Conservation (phyloP, 1,284 basidiomycete genomes). For the Fomitopsis schrenkii region DNA sequence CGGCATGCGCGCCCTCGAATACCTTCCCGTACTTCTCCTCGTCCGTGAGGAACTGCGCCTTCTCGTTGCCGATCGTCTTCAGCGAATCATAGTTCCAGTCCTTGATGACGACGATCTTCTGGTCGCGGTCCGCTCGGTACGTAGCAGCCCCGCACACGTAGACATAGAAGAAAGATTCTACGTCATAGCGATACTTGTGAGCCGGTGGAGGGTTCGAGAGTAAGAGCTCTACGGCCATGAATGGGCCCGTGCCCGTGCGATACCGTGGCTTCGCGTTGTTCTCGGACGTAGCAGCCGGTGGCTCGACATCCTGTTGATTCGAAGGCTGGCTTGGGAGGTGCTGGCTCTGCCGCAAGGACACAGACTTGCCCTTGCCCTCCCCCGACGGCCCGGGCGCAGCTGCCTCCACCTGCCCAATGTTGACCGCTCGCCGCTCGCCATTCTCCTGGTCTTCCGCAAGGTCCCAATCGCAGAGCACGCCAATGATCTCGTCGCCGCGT, state of each 20-base stretch:
- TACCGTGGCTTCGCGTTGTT: not conserved
- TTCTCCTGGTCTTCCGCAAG: not conserved
- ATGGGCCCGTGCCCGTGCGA: conserved; percentile 24
- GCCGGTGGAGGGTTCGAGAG: not conserved
- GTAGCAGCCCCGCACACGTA: not conserved
- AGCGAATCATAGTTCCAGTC: no score
- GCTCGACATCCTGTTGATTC: no score
- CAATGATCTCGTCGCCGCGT: conserved; percentile 5
- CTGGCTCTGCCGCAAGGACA: not conserved
- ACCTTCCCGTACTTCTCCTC: no score
- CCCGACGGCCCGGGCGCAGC: no score
- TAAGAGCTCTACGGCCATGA: conserved; percentile 25
- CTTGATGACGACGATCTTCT: no score
- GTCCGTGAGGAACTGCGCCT: no score
- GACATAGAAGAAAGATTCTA: conserved; percentile 30
- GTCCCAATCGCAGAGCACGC: conserved; percentile 26
- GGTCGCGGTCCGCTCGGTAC: not conserved
- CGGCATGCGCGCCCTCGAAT: no score
- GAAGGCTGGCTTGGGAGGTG: no score
- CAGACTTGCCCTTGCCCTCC: no score
- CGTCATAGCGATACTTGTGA: conserved; percentile 28
- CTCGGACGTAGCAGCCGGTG: no score
- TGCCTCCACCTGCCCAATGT: no score
- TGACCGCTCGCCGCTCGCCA: not conserved
- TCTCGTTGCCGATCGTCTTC: no score